These are phyloP conservation scores for Fomitopsis pinicola DNA, from an alignment of 1,284 basidiomycete genomes.

Conservation along the genomic window DNA sequence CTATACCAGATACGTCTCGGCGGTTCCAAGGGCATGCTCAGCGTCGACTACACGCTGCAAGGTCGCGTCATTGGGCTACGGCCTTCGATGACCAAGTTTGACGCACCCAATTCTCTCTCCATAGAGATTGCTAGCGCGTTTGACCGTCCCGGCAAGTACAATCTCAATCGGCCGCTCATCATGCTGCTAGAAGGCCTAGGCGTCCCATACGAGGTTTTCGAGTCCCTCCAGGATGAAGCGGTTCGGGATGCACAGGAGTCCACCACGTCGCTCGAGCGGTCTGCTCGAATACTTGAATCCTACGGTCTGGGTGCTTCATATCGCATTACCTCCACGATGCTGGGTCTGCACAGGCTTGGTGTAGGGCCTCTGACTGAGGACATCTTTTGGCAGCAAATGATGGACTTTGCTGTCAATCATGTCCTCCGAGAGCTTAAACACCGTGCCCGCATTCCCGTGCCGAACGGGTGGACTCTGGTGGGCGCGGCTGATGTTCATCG, in stretches of 20 bases:
- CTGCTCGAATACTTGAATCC: constrained; percentile 43
- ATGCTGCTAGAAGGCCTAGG: constrained; percentile 62
- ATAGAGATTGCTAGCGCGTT: constrained; percentile 69
- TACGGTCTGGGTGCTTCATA: constrained; percentile 40
- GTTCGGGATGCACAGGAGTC: constrained; percentile 43
- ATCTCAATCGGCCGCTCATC: constrained; percentile 66
- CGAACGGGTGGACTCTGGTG: constrained; percentile 57
- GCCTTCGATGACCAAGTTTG: constrained; percentile 74
- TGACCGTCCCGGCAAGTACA: constrained; percentile 51
- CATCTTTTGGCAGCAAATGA: constrained; percentile 47
- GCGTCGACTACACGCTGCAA: constrained; percentile 52
- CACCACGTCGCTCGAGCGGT: constrained; percentile 35
- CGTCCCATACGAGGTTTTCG: constrained; percentile 48
- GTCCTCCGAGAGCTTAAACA: constrained; percentile 66
- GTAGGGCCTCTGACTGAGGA: constrained; percentile 28
- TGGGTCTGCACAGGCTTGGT: constrained; percentile 33
- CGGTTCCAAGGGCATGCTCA: constrained; percentile 69
- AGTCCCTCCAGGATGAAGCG: constrained; percentile 49
- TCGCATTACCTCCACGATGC: constrained; percentile 35
- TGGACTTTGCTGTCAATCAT: constrained; percentile 52
- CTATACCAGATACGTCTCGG: constrained; percentile 58
- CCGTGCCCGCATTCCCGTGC: constrained; percentile 63
- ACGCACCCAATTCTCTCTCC: constrained; percentile 46
- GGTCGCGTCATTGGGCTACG: constrained; percentile 58
- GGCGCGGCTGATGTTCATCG: constrained; percentile 62